phyloP scores from a whole-genome alignment of 306 rosid genomes.

The Parietaria judaica region DNA sequence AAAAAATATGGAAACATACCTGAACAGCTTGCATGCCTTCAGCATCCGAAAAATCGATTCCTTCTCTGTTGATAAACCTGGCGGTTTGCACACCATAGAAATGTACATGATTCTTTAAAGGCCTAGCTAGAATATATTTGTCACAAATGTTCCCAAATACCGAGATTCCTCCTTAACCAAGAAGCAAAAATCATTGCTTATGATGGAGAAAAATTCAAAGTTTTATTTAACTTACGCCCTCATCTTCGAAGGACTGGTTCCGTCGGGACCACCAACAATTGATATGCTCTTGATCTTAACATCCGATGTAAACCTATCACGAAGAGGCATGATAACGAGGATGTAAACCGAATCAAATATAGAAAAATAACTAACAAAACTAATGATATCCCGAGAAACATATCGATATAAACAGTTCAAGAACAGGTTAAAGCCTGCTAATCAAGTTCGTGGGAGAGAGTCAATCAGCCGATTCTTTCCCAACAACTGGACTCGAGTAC shows the following conservation, averaged over 20 bases:
- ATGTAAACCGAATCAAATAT: not conserved
- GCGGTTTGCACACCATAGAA: conserved; percentile 11
- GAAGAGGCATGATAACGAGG: conserved; percentile 5
- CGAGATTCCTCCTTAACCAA: not conserved
- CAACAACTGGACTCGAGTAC: too few relatives aligned
- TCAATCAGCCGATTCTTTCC: too few relatives aligned
- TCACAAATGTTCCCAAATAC: not conserved
- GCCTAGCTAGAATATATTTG: not conserved
- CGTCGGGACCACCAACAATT: conserved; percentile 70
- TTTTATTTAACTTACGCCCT: conserved; percentile 56
- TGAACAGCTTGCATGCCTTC: conserved; percentile 93
- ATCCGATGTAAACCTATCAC: conserved; percentile 79
- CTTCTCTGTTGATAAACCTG: conserved; percentile 88
- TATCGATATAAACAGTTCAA: too few relatives aligned
- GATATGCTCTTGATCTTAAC: conserved; percentile 95
- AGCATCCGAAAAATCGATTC: conserved; percentile 97
- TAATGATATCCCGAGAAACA: not conserved
- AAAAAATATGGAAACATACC: conserved; percentile 39
- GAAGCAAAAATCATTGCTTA: conserved; percentile 15
- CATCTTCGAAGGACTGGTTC: conserved; percentile 92
- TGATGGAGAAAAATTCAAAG: not conserved
- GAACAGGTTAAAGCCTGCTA: too few relatives aligned
- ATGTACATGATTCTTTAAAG: not conserved
- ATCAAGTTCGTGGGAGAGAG: too few relatives aligned
- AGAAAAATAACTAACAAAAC: not conserved